phyloP scores from a whole-genome alignment of 2,329 filamentous ascomycete species.

The Fusarium incarnatum region DNA sequence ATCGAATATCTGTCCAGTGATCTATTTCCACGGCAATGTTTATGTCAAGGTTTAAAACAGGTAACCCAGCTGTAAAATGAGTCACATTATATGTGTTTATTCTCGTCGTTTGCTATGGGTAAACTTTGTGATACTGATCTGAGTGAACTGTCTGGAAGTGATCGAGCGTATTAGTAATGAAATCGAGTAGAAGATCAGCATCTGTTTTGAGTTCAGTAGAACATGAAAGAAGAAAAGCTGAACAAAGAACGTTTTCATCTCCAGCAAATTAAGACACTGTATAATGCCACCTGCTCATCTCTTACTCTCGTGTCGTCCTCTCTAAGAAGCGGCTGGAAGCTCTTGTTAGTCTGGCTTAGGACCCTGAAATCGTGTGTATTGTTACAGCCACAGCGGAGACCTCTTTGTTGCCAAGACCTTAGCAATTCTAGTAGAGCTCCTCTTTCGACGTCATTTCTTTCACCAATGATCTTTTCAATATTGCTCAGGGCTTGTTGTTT shows the following conservation, averaged over 20 bases:
- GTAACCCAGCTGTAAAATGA: background rate
- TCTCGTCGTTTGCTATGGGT: background rate
- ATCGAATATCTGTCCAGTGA: background rate
- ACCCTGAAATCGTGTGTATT: conserved; percentile 1
- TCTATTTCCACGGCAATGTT: background rate
- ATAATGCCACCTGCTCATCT: background rate
- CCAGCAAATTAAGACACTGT: background rate
- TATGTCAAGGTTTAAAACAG: background rate
- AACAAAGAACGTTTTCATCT: background rate
- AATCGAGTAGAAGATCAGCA: background rate
- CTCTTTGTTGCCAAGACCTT: conserved; percentile 3
- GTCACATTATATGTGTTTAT: background rate
- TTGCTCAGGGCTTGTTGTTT: background rate
- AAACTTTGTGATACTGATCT: background rate
- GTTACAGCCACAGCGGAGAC: conserved; percentile 20
- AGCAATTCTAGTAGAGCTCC: conserved; percentile 3
- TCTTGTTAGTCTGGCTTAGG: background rate
- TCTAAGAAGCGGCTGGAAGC: background rate
- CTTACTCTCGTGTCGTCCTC: background rate
- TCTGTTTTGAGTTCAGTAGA: background rate
- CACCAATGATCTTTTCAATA: background rate
- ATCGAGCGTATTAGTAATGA: background rate
- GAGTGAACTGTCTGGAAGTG: background rate
- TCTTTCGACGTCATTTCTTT: conserved; percentile 22
- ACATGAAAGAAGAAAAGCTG: background rate